A percentile compares a stretch with the other conserved stretches of the same genome.
Evolutionary conservation across 2,329 filamentous ascomycete species (phyloP).

Genomic region (Aspergillus intermedius): DNA sequence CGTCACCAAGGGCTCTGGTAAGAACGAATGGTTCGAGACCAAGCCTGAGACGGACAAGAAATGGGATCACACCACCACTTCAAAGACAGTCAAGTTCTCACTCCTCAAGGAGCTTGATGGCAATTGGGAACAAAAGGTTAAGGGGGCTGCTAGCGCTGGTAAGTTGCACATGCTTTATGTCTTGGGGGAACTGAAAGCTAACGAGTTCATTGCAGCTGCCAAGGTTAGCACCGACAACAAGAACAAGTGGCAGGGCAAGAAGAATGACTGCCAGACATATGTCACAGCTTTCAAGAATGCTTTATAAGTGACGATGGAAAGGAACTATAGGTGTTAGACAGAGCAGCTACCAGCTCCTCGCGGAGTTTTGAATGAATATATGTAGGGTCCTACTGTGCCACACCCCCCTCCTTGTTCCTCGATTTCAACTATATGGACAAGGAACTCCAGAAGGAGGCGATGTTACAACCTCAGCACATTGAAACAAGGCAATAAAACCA

Average conservation of each 20-base stretch:
- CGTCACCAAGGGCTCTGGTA: not conserved
- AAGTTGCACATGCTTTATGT: not conserved
- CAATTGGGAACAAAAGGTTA: not conserved
- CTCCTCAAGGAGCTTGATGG: not conserved
- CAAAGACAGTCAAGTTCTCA: not conserved
- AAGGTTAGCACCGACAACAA: not conserved
- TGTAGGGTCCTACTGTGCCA: no score
- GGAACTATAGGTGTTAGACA: no score
- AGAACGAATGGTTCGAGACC: not conserved
- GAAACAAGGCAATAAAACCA: no score
- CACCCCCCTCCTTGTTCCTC: no score
- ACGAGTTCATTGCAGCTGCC: not conserved
- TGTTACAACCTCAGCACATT: no score
- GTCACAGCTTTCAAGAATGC: not conserved
- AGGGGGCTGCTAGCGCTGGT: not conserved
- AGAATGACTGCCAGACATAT: not conserved
- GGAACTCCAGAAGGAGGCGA: no score
- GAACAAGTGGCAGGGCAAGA: not conserved
- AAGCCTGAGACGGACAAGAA: not conserved
- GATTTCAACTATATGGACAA: no score
- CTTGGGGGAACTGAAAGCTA: not conserved
- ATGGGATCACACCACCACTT: not conserved
- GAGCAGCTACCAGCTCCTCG: no score
- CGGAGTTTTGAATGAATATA: no score
- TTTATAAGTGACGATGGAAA: not conserved